phyloP scores from a whole-genome alignment of 208 protist genomes.

The Trypanosoma rangeli region DNA sequence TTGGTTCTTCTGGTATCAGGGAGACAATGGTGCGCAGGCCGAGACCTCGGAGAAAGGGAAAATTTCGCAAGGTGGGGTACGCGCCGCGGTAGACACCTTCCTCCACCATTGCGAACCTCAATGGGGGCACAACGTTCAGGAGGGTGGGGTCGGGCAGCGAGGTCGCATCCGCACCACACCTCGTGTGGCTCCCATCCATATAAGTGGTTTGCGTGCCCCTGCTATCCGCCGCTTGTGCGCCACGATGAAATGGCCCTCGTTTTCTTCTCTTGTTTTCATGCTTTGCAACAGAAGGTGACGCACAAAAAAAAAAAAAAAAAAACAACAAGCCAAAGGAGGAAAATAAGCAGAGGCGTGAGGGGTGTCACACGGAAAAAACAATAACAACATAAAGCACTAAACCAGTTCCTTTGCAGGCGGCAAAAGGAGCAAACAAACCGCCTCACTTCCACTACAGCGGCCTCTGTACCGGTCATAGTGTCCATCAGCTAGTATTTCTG shows the following conservation, averaged over 20 bases:
- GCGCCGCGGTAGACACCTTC: conserved; percentile 95
- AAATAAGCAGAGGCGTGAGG: no score
- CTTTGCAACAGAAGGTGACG: no score
- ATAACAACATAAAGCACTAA: no score
- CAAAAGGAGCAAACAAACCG: no score
- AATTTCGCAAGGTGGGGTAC: conserved; percentile 97
- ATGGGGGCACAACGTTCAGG: conserved; percentile 66
- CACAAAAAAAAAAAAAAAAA: no score
- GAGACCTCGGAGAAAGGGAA: conserved; percentile 94
- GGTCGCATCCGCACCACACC: background rate
- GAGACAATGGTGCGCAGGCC: conserved; percentile 94
- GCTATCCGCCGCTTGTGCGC: no score
- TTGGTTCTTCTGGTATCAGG: conserved; percentile 93
- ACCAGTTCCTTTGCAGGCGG: no score
- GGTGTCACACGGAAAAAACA: no score
- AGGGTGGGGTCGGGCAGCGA: conserved; percentile 26
- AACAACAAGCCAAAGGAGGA: no score
- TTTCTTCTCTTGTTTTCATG: background rate
- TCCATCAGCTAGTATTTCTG: no score
- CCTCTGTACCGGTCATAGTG: no score
- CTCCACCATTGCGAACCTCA: conserved; percentile 97
- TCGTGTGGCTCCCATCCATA: background rate
- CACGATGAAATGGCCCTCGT: background rate
- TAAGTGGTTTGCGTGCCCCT: background rate
- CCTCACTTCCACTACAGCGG: no score